Conservation (phyloP, 1,139 yeast genomes). For the Neolecta irregularis region DNA sequence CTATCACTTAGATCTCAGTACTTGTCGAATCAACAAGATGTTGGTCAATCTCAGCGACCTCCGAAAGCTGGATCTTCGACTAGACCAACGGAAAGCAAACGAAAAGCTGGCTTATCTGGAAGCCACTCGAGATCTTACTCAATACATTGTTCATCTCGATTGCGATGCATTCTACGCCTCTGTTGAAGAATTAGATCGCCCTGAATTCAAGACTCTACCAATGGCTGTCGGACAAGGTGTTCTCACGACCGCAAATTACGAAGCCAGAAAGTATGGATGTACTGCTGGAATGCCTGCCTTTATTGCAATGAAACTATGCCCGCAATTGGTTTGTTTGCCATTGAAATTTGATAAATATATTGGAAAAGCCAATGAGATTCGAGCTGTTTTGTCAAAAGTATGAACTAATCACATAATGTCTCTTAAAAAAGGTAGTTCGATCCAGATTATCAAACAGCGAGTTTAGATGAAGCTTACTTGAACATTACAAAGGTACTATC, state of each 20-base stretch:
- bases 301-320: constrained; percentile 42
- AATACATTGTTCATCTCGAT: constrained; percentile 50
- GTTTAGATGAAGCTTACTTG: constrained; percentile 61
- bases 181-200: constrained; percentile 45
- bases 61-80: constrained; percentile 13
- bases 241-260: constrained; percentile 69
- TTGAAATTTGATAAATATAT: constrained; percentile 56
- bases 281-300: constrained; percentile 67
- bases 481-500: constrained; percentile 31
- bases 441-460: constrained; percentile 43
- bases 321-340: constrained; percentile 38
- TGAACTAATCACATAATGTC: too few species aligned
- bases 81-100: constrained; percentile 13
- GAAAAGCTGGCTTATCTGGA: constrained; percentile 12
- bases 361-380: constrained; percentile 36
- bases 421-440: too few species aligned
- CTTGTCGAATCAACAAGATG: constrained; percentile 12
- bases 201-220: constrained; percentile 39
- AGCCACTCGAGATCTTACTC: constrained; percentile 16
- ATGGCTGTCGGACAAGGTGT: constrained; percentile 68
- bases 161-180: constrained; percentile 76
- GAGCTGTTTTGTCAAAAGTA: constrained; percentile 25
- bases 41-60: constrained; percentile 8
- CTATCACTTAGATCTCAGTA: too few species aligned
- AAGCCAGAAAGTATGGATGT: constrained; percentile 34